Conservation (phyloP, 176 grass and related monocot genomes). For the Melocanna baccifera region DNA sequence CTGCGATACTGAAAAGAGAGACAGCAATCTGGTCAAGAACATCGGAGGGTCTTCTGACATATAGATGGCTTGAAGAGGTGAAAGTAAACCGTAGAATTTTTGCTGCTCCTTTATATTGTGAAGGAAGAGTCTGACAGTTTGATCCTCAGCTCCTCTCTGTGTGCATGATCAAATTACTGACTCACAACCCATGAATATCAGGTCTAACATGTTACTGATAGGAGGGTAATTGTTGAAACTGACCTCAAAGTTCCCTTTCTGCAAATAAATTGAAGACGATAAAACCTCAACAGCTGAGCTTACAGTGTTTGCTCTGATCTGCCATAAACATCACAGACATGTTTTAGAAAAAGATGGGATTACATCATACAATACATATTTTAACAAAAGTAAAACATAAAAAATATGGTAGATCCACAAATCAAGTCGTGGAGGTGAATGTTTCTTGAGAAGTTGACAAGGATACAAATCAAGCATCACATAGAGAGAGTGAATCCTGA, state of each 20-base stretch:
- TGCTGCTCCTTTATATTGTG: conserved; percentile 45
- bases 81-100: conserved; percentile 50
- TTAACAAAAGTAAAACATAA: background rate
- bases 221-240: conserved; percentile 13
- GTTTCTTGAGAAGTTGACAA: background rate
- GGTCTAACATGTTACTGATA: background rate
- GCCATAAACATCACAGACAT: conserved; percentile 15
- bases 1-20: conserved; percentile 75
- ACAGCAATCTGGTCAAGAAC: conserved; percentile 55
- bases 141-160: conserved; percentile 34
- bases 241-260: conserved; percentile 48
- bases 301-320: conserved; percentile 50
- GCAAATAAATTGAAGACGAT: conserved; percentile 32
- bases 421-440: background rate
- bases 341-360: background rate
- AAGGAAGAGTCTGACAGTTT: conserved; percentile 30
- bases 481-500: background rate
- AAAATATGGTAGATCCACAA: background rate
- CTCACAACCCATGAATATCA: background rate
- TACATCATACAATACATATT: background rate
- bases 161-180: conserved; percentile 10
- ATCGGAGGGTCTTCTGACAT: conserved; percentile 48
- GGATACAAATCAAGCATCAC: background rate
- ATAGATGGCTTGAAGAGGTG: conserved; percentile 63
- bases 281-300: conserved; percentile 55